phyloP scores from a whole-genome alignment of 805 yeast genomes.

The Pichia nakasei region DNA sequence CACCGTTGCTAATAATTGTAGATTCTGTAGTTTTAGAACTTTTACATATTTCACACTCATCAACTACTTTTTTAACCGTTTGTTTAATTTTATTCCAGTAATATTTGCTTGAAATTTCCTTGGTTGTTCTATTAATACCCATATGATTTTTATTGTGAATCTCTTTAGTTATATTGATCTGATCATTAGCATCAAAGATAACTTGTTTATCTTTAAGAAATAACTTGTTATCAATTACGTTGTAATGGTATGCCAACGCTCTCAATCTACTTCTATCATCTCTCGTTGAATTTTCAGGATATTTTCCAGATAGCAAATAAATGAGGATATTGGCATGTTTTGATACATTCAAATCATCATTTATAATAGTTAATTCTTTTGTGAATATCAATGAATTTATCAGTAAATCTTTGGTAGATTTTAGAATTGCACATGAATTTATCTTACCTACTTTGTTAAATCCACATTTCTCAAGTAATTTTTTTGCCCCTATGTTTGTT shows the following conservation, averaged over 20 bases:
- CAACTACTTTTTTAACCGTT: conserved; percentile 72
- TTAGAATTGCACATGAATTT: conserved; percentile 81
- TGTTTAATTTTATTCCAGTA: conserved; percentile 91
- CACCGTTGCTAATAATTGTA: not conserved
- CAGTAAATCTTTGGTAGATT: conserved; percentile 66
- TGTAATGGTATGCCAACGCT: conserved; percentile 69
- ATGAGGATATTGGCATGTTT: conserved; percentile 63
- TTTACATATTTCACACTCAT: conserved; percentile 68
- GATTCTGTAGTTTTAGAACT: conserved; percentile 20
- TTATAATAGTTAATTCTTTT: conserved; percentile 53
- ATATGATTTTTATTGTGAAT: conserved; percentile 62
- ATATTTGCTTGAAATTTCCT: conserved; percentile 65
- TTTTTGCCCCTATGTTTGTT: conserved; percentile 73
- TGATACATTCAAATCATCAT: conserved; percentile 12
- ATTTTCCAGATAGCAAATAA: conserved; percentile 75
- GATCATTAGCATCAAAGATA: conserved; percentile 66
- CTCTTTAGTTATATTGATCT: conserved; percentile 63
- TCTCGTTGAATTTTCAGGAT: conserved; percentile 76
- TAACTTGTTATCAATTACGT: conserved; percentile 60
- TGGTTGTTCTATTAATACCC: conserved; percentile 84
- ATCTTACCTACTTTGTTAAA: conserved; percentile 75
- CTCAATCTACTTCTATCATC: conserved; percentile 84
- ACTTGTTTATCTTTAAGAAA: conserved; percentile 59
- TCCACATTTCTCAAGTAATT: conserved; percentile 65
- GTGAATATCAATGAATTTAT: conserved; percentile 87